Conservation (phyloP, 768 basidiomycete genomes). For the Serendipita sp. region DNA sequence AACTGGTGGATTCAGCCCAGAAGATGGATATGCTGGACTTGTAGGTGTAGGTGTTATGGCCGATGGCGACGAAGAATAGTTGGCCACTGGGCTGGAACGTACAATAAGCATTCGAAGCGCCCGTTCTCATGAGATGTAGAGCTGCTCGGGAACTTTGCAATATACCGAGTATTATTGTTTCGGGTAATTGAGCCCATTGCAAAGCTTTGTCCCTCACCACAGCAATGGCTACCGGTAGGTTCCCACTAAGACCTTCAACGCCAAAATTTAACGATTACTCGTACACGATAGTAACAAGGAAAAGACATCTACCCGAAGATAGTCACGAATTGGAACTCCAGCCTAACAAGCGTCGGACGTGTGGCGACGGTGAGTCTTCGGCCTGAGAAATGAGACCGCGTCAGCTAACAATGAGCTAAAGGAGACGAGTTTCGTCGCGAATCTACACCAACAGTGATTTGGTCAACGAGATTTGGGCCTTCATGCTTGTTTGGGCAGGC, state of each 20-base stretch:
- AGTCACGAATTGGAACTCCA: background rate
- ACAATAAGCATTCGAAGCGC: background rate
- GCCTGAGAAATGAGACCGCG: background rate
- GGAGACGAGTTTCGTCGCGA: background rate
- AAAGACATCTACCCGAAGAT: background rate
- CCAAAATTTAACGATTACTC: background rate
- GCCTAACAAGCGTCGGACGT: background rate
- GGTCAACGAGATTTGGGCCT: background rate
- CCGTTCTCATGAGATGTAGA: background rate
- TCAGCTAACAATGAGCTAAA: background rate
- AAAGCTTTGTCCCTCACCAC: background rate
- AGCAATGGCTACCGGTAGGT: background rate
- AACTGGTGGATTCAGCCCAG: constrained; percentile 8
- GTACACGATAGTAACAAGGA: background rate
- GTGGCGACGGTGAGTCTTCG: background rate
- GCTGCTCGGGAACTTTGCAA: background rate
- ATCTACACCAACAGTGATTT: background rate
- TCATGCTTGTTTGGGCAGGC: background rate
- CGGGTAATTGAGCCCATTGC: background rate
- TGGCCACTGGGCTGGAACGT: background rate
- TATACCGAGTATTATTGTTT: background rate
- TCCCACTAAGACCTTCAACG: background rate
- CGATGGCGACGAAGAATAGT: constrained; percentile 10
- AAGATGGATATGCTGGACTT: constrained; percentile 23
- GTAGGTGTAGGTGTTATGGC: constrained; percentile 24